Percentiles rank a stretch among this genome's conserved stretches.
These are phyloP conservation scores for Cryptococcus depauperatus DNA, from an alignment of 1,284 basidiomycete species.

Conservation along the genomic window DNA sequence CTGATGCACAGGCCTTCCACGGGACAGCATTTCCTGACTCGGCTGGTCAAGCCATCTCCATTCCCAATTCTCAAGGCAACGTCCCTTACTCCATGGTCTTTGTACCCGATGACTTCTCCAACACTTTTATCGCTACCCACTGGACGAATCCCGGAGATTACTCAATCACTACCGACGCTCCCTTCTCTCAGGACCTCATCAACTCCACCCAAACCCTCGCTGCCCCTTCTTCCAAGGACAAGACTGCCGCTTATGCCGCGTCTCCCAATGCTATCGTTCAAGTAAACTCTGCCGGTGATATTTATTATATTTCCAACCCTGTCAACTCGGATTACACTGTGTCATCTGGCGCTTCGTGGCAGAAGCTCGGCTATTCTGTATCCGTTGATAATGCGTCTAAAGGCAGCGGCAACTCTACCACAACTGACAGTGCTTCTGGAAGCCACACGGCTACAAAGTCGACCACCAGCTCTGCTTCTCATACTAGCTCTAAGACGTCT, in stretches of 20 bases:
- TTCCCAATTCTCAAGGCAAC: slow-evolving; percentile 58
- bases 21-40: slow-evolving; percentile 60
- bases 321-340: slow-evolving; percentile 39
- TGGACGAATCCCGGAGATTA: slow-evolving; percentile 42
- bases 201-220: slow-evolving; percentile 68
- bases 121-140: slow-evolving; percentile 61
- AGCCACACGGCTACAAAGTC: slow-evolving; percentile 11
- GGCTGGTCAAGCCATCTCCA: slow-evolving; percentile 65
- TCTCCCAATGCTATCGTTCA: slow-evolving; percentile 65
- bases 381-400: slow-evolving; percentile 15
- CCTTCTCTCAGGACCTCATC: slow-evolving; percentile 43
- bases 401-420: slow-evolving; percentile 4
- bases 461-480: slow-evolving; percentile 8
- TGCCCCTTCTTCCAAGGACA: slow-evolving; percentile 61
- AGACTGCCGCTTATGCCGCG: slow-evolving; percentile 62
- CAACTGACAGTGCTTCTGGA: slow-evolving; percentile 13
- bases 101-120: slow-evolving; percentile 70
- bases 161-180: slow-evolving; percentile 25
- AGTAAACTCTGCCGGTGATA: slow-evolving; percentile 56
- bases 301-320: slow-evolving; percentile 62
- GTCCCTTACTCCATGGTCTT: slow-evolving; percentile 55
- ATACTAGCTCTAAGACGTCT: slow-evolving; percentile 5
- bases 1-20: slow-evolving; percentile 38
- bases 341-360: slow-evolving; percentile 32
- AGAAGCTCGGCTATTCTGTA: slow-evolving; percentile 39